Evolutionary conservation across 176 grass and related monocot species (phyloP).

Genomic region (bread wheat (Triticum aestivum)): DNA sequence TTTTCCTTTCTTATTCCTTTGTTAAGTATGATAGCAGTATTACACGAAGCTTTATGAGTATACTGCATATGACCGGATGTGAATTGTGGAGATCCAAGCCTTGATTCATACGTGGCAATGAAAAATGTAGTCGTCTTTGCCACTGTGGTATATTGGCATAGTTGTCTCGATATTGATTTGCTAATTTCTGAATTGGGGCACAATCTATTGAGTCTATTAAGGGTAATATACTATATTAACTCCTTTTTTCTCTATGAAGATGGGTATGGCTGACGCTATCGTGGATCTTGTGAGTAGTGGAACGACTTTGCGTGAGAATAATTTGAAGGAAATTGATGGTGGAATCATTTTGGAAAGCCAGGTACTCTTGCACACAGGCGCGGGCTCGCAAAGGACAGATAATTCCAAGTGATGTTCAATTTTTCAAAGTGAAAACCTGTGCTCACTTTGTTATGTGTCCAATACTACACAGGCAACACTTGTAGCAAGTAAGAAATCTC

Average conservation of each 20-base stretch:
- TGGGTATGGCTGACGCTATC: conserved; percentile 96
- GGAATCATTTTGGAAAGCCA: conserved; percentile 92
- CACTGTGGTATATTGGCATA: conserved; percentile 15
- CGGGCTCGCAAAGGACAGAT: not conserved
- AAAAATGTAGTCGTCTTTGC: not conserved
- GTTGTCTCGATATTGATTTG: not conserved
- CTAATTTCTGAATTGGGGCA: not conserved
- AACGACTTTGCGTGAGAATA: conserved; percentile 88
- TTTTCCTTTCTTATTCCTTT: not conserved
- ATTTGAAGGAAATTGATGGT: conserved; percentile 94
- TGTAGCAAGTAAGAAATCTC: conserved; percentile 78
- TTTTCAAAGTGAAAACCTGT: not conserved
- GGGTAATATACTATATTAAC: conserved; percentile 5
- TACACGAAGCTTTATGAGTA: conserved; percentile 8
- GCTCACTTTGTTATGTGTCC: not conserved
- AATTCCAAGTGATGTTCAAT: not conserved
- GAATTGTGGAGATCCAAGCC: not conserved
- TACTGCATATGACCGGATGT: not conserved
- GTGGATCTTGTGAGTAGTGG: conserved; percentile 98
- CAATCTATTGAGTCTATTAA: not conserved
- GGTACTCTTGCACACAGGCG: conserved; percentile 23
- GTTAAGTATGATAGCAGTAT: not conserved
- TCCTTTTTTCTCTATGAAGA: conserved; percentile 42
- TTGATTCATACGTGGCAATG: not conserved
- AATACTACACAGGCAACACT: conserved; percentile 68